Evolutionary conservation across 2,329 filamentous ascomycete genomes (phyloP), one percentile per base, ranked within the genome.

Genomic region (Fusarium veterinarium): DNA sequence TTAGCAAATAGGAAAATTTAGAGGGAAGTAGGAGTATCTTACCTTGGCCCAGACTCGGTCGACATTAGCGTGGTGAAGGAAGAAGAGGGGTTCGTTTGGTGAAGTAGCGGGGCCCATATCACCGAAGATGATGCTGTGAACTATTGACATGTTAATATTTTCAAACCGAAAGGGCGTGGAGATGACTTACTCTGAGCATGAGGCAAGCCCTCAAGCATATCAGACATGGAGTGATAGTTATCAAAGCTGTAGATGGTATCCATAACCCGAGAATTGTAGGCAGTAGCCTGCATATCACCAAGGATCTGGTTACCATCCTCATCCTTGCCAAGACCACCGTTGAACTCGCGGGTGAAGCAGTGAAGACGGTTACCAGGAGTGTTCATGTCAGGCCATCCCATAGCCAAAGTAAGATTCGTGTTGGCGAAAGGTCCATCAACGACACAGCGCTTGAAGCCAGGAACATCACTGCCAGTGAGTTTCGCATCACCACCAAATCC

Each of bases 71-170:
- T 79, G 78, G 40, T 79, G 78, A 0, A 79, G 57, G 55, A 75
- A 79, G 56, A 79, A 79, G 8, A 79, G 63, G n/a, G 78, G 71
- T 41, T 79, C 76, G 25, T 75, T 75, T 7, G 77, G 76, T 9
- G 74, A 75, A n/a, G 75, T 77, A n/a, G 75, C 49, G 4, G 75
- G 75, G 6, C 74, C 74, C 74, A 77, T 77, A 5, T 77, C 75
- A 13, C 75, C 75, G 0, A 74, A 75, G 44, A 77, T 76, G 28
- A 69, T 28, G 30, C 64, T 69, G 35, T 69, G 66, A 7, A 69
- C 66, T 69, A 19, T 9, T 1, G 8, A 19, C 3, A 5, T 9
- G 30, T 48, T 17, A 48, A 14, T 12, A 17, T 31, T 0, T 16
- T 2, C 1, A 5, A 2, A 28, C 14, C 1, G 8, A 6, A 3